Evolutionary conservation across 2,329 filamentous ascomycete genomes (phyloP).

Genomic region (Shiraia sp.): DNA sequence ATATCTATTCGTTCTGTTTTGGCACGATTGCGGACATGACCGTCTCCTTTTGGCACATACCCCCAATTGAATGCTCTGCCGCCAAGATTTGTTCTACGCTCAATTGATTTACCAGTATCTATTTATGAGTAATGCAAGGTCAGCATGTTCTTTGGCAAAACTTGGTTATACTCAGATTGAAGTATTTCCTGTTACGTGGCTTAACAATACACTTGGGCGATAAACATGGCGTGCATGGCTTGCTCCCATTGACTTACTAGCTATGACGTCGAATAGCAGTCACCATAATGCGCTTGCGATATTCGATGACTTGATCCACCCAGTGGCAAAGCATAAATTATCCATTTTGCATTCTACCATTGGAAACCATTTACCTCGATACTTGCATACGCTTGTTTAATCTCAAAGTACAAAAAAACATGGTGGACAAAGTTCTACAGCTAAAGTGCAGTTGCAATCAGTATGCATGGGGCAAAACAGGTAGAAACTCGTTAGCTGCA

Average conservation of each 20-base stretch:
- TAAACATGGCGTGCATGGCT: too few species aligned
- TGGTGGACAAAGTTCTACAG: constrained; percentile 58
- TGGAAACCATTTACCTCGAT: not conserved
- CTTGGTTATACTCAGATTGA: too few species aligned
- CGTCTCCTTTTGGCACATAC: constrained; percentile 1
- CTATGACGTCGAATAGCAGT: constrained; percentile 37
- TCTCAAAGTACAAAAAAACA: too few species aligned
- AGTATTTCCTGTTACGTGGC: too few species aligned
- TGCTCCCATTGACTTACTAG: constrained; percentile 14
- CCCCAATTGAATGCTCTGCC: not conserved
- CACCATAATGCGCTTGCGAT: constrained; percentile 13
- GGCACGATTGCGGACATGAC: too few species aligned
- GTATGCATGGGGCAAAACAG: constrained; percentile 73
- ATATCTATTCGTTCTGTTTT: too few species aligned
- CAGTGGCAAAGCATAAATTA: not conserved
- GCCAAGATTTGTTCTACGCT: not conserved
- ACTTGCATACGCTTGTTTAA: too few species aligned
- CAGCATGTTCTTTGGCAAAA: too few species aligned
- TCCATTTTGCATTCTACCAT: not conserved
- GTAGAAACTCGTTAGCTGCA: constrained; percentile 67
- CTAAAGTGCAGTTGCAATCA: constrained; percentile 61
- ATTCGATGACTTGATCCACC: not conserved
- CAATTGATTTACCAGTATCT: not conserved
- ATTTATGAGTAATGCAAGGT: too few species aligned
- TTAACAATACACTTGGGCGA: too few species aligned